Conservation (phyloP, 2,329 filamentous ascomycete species). For the Lachnellula cervina region DNA sequence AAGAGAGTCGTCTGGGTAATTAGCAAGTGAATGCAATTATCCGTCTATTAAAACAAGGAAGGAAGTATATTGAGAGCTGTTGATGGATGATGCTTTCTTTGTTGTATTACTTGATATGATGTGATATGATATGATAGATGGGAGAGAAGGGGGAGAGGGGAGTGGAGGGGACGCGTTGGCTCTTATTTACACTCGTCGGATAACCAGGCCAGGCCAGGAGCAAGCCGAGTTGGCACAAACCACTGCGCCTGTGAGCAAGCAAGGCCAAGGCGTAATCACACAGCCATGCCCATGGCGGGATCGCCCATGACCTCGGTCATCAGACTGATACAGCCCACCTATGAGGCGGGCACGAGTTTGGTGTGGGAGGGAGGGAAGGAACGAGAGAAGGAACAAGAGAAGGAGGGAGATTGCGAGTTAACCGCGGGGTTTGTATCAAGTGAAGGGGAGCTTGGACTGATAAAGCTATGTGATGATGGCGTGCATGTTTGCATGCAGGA, state of each 20-base stretch:
- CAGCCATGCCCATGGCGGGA: background rate
- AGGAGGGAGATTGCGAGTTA: background rate
- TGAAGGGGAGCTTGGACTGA: background rate
- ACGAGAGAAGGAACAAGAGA: too few species aligned
- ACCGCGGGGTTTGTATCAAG: background rate
- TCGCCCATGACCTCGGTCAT: background rate
- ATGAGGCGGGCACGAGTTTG: background rate
- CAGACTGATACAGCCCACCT: background rate
- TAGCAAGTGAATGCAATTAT: conserved; percentile 21
- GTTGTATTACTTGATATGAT: background rate
- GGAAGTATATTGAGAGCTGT: background rate
- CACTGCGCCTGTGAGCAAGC: background rate
- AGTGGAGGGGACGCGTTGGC: conserved; percentile 2
- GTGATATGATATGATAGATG: background rate
- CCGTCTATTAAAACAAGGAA: conserved; percentile 7
- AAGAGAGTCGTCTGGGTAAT: conserved; percentile 16
- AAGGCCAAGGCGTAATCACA: background rate
- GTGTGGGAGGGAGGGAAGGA: too few species aligned
- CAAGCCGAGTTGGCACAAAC: background rate
- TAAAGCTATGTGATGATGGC: background rate
- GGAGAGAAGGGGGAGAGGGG: background rate
- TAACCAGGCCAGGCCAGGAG: background rate
- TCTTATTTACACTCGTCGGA: conserved; percentile 6
- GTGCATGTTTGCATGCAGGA: background rate
- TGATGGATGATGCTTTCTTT: background rate